These are phyloP conservation scores for Nothophoma quercina DNA, from an alignment of 2,329 filamentous ascomycete genomes.

Conservation along the genomic window DNA sequence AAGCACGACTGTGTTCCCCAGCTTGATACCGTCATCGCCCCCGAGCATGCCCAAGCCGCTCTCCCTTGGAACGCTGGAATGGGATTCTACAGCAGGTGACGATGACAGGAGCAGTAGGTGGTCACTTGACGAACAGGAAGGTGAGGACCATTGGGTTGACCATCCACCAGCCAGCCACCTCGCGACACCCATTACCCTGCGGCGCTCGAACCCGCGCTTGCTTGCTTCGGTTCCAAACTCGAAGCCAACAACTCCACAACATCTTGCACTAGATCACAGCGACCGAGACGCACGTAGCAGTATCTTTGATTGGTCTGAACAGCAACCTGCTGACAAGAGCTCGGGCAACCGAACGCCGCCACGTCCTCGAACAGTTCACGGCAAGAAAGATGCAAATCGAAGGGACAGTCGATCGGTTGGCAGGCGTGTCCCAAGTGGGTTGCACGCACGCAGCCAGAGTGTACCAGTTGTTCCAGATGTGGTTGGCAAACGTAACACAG, in stretches of 20 bases:
- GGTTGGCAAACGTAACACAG: conserved; percentile 59
- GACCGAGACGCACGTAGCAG: conserved; percentile 64
- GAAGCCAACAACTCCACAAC: conserved; percentile 49
- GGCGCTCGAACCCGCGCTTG: conserved; percentile 43
- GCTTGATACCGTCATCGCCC: conserved; percentile 54
- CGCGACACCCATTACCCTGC: conserved; percentile 41
- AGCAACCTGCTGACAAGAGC: conserved; percentile 67
- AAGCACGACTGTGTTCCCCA: conserved; percentile 49
- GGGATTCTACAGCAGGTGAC: conserved; percentile 49
- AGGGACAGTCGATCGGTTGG: conserved; percentile 73
- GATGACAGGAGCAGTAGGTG: conserved; percentile 52
- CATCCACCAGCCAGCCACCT: conserved; percentile 43
- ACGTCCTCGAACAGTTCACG: conserved; percentile 77
- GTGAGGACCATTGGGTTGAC: conserved; percentile 51
- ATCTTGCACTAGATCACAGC: conserved; percentile 44
- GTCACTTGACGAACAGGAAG: conserved; percentile 52
- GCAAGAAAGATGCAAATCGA: conserved; percentile 74
- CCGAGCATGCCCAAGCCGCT: conserved; percentile 54
- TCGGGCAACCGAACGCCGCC: conserved; percentile 66
- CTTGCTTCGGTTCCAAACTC: conserved; percentile 44
- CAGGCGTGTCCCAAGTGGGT: conserved; percentile 72
- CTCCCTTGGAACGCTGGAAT: conserved; percentile 51
- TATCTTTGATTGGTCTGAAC: conserved; percentile 81
- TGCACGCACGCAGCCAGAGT: conserved; percentile 81
- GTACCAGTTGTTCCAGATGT: conserved; percentile 74